Evolutionary conservation across 2,329 filamentous ascomycete species (phyloP).

Genomic region (Pseudopithomyces maydicus): DNA sequence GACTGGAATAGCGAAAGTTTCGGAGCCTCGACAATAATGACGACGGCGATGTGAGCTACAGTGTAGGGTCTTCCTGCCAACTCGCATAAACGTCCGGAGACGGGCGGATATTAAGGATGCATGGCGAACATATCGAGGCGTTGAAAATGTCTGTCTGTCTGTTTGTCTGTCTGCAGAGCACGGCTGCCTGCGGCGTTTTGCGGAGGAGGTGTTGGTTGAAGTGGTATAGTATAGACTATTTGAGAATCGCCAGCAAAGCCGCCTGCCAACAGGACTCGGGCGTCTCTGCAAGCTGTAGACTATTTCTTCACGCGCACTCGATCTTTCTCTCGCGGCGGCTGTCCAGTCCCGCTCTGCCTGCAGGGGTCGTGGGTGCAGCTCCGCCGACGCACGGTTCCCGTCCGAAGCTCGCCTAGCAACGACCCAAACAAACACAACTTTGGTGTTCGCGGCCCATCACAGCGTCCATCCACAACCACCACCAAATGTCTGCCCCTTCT

Average conservation of each 20-base stretch:
- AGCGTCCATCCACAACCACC: constrained; percentile 31
- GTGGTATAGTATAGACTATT: neutral
- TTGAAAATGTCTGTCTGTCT: no score
- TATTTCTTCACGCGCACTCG: no score
- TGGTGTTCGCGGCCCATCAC: constrained; percentile 24
- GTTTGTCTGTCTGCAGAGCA: neutral
- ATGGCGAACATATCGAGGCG: neutral
- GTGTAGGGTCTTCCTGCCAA: no score
- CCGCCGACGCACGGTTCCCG: constrained; percentile 2
- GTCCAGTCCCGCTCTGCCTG: neutral
- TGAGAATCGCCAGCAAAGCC: neutral
- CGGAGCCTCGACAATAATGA: no score
- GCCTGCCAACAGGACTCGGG: no score
- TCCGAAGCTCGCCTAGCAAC: constrained; percentile 12
- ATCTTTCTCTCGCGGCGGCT: no score
- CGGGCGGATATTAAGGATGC: neutral
- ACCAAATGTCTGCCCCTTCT: constrained; percentile 49
- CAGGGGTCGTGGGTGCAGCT: constrained; percentile 1
- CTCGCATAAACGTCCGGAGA: no score
- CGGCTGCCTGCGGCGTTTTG: neutral
- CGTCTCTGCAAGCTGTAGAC: no score
- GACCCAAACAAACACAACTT: constrained; percentile 9
- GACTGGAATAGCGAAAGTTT: neutral
- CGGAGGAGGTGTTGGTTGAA: neutral
- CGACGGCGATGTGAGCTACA: neutral